A percentile compares a stretch with the other conserved stretches of the same genome.
Evolutionary conservation across 2,329 filamentous ascomycete genomes (phyloP).

Genomic region (Ophiostoma ulmi): DNA sequence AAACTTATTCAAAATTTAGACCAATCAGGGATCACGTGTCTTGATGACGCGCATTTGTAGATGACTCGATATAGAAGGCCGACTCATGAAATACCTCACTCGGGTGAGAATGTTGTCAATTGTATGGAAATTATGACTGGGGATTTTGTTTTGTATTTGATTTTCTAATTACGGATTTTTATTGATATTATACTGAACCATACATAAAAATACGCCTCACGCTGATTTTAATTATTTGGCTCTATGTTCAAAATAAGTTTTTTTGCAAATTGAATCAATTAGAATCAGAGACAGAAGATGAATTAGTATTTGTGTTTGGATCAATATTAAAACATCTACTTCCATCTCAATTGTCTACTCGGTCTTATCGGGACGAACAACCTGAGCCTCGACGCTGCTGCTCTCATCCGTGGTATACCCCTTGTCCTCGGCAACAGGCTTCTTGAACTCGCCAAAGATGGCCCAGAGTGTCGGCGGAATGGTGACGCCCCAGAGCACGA

Average conservation of each 20-base stretch:
- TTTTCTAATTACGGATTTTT: not conserved
- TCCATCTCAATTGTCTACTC: too few species aligned
- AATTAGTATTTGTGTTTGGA: too few species aligned
- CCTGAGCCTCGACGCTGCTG: not conserved
- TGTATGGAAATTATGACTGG: not conserved
- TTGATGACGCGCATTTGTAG: not conserved
- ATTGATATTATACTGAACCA: too few species aligned
- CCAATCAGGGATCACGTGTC: not conserved
- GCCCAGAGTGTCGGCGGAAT: not conserved
- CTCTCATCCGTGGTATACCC: not conserved
- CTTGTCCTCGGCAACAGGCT: not conserved
- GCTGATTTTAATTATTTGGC: too few species aligned
- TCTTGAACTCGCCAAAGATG: not conserved
- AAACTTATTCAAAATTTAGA: not conserved
- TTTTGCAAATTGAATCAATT: too few species aligned
- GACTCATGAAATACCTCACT: not conserved
- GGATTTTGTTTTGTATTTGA: not conserved
- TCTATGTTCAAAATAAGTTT: too few species aligned
- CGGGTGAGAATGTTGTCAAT: not conserved
- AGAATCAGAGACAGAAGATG: too few species aligned
- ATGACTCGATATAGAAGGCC: not conserved
- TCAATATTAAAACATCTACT: too few species aligned
- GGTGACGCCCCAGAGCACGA: conserved; percentile 6
- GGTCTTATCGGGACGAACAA: not conserved
- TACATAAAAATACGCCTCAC: too few species aligned